Evolutionary conservation across 2,329 filamentous ascomycete species (phyloP), one percentile per base, ranked within the genome.

Genomic region (Colletotrichum horii): DNA sequence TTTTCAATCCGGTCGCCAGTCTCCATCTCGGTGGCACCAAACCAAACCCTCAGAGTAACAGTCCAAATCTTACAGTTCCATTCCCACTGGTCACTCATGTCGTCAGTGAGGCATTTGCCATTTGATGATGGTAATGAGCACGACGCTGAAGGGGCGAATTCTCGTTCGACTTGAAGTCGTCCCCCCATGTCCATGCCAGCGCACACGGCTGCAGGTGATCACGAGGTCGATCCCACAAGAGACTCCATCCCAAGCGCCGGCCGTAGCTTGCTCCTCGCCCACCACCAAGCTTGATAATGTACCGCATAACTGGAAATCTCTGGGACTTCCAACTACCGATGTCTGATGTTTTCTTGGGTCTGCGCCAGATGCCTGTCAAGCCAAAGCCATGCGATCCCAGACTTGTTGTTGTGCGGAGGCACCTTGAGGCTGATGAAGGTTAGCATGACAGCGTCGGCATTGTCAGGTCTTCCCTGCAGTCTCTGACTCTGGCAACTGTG

Each of bases 91-190:
- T 64, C 48, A 66, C 34, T 32, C 8, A 60, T 68, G 70, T 65
- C 70, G 74, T 76, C 70, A 69, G 24, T 74, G 74, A 76, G 64
- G 74, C 28, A 76, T 69, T 73, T 73, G 74, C 48, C 70, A 48
- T 69, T 65, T 74, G 56, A 58, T 28, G 34, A 73, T 76, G 43
- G 30, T 34, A 56, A 48, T 60, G 43, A 28, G 26, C 22, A 66
- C 73, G n/a, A 69, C 70, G 28, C 34, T 64, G 43, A 26, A 58
- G 74, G 34, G 70, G 64, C 65, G 56, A 68, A 24, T 38, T 68
- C 52, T 19, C 30, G 56, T 9, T 68, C 8, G 30, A 52, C 19
- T 8, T 58, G 43, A 52, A 52, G 43, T 38, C 6, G 14, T 70
- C 15, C n/a, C 34, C 22, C 68, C 68, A 64, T 70, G 68, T 48